Base-by-base conservation (phyloP, 1,139 yeast genomes). In the Scheffersomyces cryptocercus region DNA sequence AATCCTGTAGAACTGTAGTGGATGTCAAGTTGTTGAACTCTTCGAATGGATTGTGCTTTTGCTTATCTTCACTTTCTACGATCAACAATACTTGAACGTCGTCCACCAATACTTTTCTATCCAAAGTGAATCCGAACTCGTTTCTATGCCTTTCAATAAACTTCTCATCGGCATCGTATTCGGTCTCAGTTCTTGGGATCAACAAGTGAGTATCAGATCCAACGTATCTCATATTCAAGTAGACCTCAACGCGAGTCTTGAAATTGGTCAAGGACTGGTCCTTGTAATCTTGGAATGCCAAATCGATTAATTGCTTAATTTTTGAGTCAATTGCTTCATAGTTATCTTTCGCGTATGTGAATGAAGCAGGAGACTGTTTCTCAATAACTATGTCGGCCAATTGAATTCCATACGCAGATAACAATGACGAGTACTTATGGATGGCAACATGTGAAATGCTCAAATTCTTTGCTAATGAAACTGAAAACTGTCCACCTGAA, bases 131-230 rank as follows among this genome's bases (percentile, higher is more conserved):
- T 0, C 78, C 78, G 54, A 71, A 73, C 47, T 73, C 78, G 28
- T 51, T 51, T 36, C 55, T 53, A 48, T 73, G 76, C 49, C 70
- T 62, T 10, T 54, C 49, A 20, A 70, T 52, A 45, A 73, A 73
- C 37, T 51, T 54, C 11, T 47, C 36, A 38, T 57, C 68, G 12
- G 69, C 64, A 49, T 63, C 53, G 29, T 58, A 45, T 6, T 51
- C 58, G 4, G 54, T 59, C 4, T 50, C 55, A 1, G 28, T 36
- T 29, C 58, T 58, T 3, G 64, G 64, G 31, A 88, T 81, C 84
- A 90, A 85, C 50, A 91, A 70, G 37, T 85, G 84, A 3, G 97
- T 85, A 58, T 90, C 97, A 13, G 96, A 85, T 5, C 97, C 97
- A 48, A 82, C 81, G 61, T 88, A 91, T 55, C 95, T 76, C 75